Percentiles rank a stretch among this genome's conserved stretches.
Conservation (phyloP, 306 rosid genomes). For the Lathyrus oleraceus region DNA sequence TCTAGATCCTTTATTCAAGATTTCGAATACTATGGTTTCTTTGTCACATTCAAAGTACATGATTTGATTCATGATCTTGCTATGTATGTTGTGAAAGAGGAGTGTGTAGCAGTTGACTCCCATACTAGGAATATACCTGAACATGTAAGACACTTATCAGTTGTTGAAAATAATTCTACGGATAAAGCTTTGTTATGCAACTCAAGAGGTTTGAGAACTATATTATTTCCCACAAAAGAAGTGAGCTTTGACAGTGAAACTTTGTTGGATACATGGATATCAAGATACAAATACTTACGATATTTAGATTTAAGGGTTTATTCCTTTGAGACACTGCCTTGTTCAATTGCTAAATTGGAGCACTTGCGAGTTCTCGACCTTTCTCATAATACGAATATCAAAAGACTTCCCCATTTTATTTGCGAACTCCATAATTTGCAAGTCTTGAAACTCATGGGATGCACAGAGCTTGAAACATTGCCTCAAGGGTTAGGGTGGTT, state of each 20-base stretch:
- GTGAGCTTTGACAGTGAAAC: background rate
- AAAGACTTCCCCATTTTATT: background rate
- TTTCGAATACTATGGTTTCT: accelerated
- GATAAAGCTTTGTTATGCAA: background rate
- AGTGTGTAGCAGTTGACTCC: background rate
- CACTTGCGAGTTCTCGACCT: background rate
- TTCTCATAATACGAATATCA: background rate
- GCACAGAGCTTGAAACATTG: slow-evolving; percentile 19
- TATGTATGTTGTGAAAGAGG: background rate
- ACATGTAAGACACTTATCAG: background rate
- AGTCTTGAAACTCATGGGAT: background rate
- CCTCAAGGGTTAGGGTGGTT: slow-evolving; percentile 7
- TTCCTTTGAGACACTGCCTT: background rate
- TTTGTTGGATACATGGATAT: background rate
- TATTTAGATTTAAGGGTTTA: background rate
- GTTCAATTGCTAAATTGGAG: background rate
- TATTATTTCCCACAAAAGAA: background rate
- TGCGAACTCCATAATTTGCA: slow-evolving; percentile 20
- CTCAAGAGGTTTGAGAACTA: background rate
- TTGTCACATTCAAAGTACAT: background rate
- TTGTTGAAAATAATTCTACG: background rate
- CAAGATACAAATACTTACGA: background rate
- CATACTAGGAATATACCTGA: background rate
- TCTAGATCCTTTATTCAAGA: background rate
- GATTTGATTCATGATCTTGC: background rate